Evolutionary conservation across 2,329 filamentous ascomycete genomes (phyloP), one percentile per base, ranked within the genome.

Genomic region (Teratosphaeria nubilosa): DNA sequence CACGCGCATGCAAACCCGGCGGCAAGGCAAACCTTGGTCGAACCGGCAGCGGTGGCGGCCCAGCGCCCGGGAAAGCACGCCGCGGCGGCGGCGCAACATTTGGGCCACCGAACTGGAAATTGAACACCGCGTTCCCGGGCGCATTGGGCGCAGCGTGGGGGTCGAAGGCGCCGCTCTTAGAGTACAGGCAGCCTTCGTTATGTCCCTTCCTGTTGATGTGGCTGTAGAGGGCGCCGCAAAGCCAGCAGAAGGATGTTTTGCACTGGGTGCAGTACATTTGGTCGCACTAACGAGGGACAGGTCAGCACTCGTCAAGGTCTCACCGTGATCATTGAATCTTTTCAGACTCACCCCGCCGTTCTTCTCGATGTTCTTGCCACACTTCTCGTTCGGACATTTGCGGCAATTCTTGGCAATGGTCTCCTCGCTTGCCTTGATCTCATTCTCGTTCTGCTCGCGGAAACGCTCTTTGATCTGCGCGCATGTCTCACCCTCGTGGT

Each of bases 401-500:
- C 66, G 70, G 9, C 65, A 62, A 1, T 58, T 56, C 41, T 59
- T 60, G 32, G 53, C 53, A 45, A 71, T 64, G 24, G 25, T 54
- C 25, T 56, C 54, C 22, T 66, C 45, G 4, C 61, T 59, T 2
- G 41, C 41, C 56, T 56, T 32, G 60, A 71, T 59, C 20, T 72
- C 72, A 22, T 72, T 72, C 2, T 66, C 62, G n/a, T 62, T 41
- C n/a, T 60, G 59, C 31, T 62, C 58, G 31, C 65, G 65, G 54
- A 60, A 61, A 1, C 66, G 62, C 3, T 34, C 24, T 25, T 64
- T 62, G 58, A 74, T 77, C 61, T 72, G 65, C 9, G 56, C 58
- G 61, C 70, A 72, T 6, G 63, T 68, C 55, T 71, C 66, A 37
- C 65, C 66, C 9, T 65, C 62, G 56, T 72, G 70, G 62, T 62